phyloP scores from a whole-genome alignment of 164 flowering plant species.

The Euptelea pleiosperma region DNA sequence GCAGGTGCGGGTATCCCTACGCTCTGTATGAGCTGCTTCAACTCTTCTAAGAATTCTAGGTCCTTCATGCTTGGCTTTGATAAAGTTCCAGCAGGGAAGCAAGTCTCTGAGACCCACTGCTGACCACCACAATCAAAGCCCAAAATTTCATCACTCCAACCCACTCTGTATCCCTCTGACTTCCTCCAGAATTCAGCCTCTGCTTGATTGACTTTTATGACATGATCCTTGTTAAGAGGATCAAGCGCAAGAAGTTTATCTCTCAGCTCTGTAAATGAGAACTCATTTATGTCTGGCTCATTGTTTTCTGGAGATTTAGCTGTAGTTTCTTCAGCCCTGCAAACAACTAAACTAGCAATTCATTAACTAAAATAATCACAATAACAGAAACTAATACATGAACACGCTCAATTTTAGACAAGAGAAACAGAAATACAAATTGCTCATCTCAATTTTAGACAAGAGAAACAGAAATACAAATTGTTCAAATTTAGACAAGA shows the following conservation, averaged over 20 bases:
- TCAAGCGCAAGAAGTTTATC: conserved; percentile 91
- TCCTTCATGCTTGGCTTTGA: conserved; percentile 90
- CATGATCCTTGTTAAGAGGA: conserved; percentile 86
- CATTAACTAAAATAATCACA: conserved; percentile 7
- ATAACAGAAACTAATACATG: background rate
- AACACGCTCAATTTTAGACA: background rate
- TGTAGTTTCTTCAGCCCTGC: conserved; percentile 39
- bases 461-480: background rate
- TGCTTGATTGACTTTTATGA: conserved; percentile 76
- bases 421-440: background rate
- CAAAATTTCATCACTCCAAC: conserved; percentile 98
- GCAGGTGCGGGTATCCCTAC: conserved; percentile 91
- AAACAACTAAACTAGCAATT: conserved; percentile 23
- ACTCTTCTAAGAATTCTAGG: conserved; percentile 71
- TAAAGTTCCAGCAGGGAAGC: conserved; percentile 89
- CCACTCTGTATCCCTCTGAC: conserved; percentile 95
- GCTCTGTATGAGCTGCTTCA: conserved; percentile 74
- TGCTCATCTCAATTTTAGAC: background rate
- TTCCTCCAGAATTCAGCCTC: conserved; percentile 97
- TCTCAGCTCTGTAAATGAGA: conserved; percentile 88
- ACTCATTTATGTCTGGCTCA: conserved; percentile 55
- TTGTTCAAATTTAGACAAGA: background rate
- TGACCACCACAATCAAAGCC: conserved; percentile 99
- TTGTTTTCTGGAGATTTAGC: conserved; percentile 27
- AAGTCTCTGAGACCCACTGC: conserved; percentile 99